Conservation (phyloP, 1,284 basidiomycete species). For the Malassezia caprae region DNA sequence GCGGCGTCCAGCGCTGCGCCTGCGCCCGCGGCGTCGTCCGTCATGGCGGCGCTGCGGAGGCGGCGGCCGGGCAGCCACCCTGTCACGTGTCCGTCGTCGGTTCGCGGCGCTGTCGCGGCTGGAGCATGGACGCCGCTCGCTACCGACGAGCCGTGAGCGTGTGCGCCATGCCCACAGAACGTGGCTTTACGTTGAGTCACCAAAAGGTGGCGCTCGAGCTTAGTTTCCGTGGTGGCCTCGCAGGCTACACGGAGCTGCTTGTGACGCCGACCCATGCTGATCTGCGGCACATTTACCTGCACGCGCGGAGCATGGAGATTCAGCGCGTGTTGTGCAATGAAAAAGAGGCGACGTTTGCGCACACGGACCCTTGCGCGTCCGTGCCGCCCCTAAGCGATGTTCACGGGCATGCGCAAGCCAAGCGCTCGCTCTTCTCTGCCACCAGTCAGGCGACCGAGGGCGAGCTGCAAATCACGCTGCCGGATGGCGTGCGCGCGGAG, state of each 20-base stretch:
- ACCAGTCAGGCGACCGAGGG: constrained; percentile 83
- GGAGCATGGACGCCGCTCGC: not conserved
- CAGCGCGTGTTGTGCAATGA: constrained; percentile 59
- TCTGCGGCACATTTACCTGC: constrained; percentile 68
- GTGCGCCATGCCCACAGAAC: constrained; percentile 14
- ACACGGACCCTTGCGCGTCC: constrained; percentile 65
- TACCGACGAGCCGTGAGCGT: not conserved
- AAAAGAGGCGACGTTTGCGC: constrained; percentile 58
- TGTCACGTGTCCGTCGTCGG: not conserved
- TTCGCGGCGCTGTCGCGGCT: not conserved
- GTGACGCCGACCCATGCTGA: constrained; percentile 66
- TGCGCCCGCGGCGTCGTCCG: not conserved
- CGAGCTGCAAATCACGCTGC: constrained; percentile 81
- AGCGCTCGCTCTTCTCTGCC: constrained; percentile 80
- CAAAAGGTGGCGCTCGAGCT: constrained; percentile 84
- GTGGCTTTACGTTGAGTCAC: constrained; percentile 53
- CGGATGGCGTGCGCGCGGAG: constrained; percentile 44
- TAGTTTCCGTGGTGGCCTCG: constrained; percentile 58
- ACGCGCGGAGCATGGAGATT: constrained; percentile 72
- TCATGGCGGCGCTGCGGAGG: not conserved
- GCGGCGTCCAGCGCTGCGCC: constrained; percentile 1
- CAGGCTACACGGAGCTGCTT: constrained; percentile 71
- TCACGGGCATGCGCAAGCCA: constrained; percentile 82
- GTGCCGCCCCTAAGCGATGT: constrained; percentile 62
- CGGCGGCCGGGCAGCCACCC: not conserved